Conservation (phyloP, 2,329 filamentous ascomycete genomes). For the Ophiostoma sp. region DNA sequence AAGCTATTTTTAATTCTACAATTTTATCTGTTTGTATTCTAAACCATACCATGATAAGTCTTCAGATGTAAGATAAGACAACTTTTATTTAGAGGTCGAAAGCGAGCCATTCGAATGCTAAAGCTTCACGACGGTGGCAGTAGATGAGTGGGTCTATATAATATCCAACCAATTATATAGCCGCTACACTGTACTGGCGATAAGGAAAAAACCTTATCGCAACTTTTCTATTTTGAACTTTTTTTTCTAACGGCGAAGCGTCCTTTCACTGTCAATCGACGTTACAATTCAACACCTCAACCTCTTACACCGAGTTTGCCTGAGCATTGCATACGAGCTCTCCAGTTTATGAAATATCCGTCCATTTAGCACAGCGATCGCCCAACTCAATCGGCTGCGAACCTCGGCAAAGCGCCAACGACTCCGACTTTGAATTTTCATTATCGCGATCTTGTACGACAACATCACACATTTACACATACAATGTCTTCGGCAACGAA, state of each 20-base stretch:
- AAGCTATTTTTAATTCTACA: neutral
- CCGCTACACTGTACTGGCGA: neutral
- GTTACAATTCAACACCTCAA: neutral
- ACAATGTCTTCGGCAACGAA: slow-evolving; percentile 21
- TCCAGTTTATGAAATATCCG: neutral
- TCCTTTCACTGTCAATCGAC: neutral
- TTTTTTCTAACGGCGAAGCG: slow-evolving; percentile 12
- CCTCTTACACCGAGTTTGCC: neutral
- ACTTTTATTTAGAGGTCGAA: neutral
- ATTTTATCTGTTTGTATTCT: neutral
- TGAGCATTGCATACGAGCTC: neutral
- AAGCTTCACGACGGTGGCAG: neutral
- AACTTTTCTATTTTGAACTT: neutral
- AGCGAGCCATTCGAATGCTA: neutral
- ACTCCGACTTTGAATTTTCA: neutral
- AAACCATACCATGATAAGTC: too few relatives aligned
- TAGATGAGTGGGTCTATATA: neutral
- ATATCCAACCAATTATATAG: neutral
- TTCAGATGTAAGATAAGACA: neutral
- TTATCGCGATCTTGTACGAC: neutral
- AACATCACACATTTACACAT: neutral
- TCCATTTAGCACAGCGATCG: neutral
- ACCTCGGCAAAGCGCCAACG: neutral
- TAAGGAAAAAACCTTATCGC: slow-evolving; percentile 20
- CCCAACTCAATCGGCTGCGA: neutral